Percentiles rank a stretch among this genome's conserved stretches.
phyloP scores from a whole-genome alignment of 2,329 filamentous ascomycete species.

The Fusarium caatingaense region DNA sequence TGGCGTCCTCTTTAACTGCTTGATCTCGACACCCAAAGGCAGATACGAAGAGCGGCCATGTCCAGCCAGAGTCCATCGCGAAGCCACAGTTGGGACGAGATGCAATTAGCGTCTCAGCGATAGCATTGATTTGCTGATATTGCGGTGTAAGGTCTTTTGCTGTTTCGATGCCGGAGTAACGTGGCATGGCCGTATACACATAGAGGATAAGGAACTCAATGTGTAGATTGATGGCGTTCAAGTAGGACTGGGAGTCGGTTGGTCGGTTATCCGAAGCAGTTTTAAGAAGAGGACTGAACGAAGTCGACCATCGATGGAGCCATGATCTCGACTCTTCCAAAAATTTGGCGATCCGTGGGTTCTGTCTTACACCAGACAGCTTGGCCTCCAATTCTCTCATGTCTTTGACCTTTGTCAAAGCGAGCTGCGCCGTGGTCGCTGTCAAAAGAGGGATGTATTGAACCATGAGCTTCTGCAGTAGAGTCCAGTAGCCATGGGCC shows the following conservation, averaged over 20 bases:
- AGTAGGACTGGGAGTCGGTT: slow-evolving; percentile 44
- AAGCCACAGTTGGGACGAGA: slow-evolving; percentile 54
- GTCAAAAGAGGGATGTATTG: slow-evolving; percentile 52
- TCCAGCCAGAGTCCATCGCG: slow-evolving; percentile 60
- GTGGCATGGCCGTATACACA: slow-evolving; percentile 54
- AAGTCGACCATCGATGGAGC: slow-evolving; percentile 54
- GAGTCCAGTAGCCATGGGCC: slow-evolving; percentile 53
- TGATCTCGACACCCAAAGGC: slow-evolving; percentile 56
- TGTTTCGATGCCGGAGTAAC: slow-evolving; percentile 52
- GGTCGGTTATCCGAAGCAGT: slow-evolving; percentile 40
- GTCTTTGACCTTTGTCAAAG: slow-evolving; percentile 43
- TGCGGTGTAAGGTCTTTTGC: slow-evolving; percentile 55
- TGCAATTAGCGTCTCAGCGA: slow-evolving; percentile 53
- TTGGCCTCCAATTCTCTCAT: slow-evolving; percentile 48
- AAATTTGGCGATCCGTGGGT: slow-evolving; percentile 48
- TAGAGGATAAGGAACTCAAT: slow-evolving; percentile 58
- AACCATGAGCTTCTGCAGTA: slow-evolving; percentile 54
- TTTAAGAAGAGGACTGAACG: slow-evolving; percentile 54
- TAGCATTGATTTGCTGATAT: slow-evolving; percentile 56
- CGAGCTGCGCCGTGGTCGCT: slow-evolving; percentile 48
- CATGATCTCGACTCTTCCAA: slow-evolving; percentile 53
- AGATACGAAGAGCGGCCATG: slow-evolving; percentile 57
- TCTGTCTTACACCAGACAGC: slow-evolving; percentile 48
- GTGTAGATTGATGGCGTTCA: slow-evolving; percentile 55
- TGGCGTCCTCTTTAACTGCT: slow-evolving; percentile 54